Evolutionary conservation across 192 early-diverging fungal genomes (phyloP).

Genomic region (Coemansia sp.): DNA sequence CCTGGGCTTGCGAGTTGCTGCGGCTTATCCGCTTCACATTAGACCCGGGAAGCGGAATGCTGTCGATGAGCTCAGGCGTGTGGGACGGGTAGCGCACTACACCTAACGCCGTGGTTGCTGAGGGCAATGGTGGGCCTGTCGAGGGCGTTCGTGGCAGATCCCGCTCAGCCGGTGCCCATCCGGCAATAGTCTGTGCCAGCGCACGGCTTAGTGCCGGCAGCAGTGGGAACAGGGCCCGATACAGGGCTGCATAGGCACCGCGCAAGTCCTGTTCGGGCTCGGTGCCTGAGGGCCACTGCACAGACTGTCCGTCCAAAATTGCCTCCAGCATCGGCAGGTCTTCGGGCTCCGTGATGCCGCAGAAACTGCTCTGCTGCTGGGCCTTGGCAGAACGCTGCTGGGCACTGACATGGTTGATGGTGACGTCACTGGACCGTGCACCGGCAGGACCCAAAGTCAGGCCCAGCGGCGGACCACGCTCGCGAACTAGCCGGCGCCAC

Average conservation of each 20-base stretch:
- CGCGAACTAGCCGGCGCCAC: conserved; percentile 42
- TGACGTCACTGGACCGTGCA: conserved; percentile 28
- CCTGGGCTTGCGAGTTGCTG: neutral
- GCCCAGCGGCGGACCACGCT: conserved; percentile 42
- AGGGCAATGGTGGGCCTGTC: conserved; percentile 20
- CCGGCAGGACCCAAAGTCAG: conserved; percentile 28
- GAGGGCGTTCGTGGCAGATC: conserved; percentile 31
- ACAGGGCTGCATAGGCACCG: conserved; percentile 11
- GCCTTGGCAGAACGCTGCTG: conserved; percentile 2
- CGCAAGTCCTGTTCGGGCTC: conserved; percentile 1
- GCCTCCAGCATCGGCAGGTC: conserved; percentile 41
- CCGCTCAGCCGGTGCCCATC: conserved; percentile 44
- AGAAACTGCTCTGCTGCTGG: conserved; percentile 34
- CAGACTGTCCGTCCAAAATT: conserved; percentile 16
- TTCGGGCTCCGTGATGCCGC: conserved; percentile 48
- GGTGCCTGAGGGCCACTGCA: conserved; percentile 25
- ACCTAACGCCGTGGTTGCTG: conserved; percentile 32
- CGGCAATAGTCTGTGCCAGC: conserved; percentile 34
- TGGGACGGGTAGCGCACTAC: conserved; percentile 29
- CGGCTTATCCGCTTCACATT: conserved; percentile 44
- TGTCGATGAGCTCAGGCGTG: neutral
- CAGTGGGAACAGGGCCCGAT: conserved; percentile 41
- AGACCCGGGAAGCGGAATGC: conserved; percentile 33
- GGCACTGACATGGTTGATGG: conserved; percentile 29
- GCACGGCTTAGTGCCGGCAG: conserved; percentile 32